phyloP scores from a whole-genome alignment of 768 basidiomycete species.

The Agrocybe praecox region DNA sequence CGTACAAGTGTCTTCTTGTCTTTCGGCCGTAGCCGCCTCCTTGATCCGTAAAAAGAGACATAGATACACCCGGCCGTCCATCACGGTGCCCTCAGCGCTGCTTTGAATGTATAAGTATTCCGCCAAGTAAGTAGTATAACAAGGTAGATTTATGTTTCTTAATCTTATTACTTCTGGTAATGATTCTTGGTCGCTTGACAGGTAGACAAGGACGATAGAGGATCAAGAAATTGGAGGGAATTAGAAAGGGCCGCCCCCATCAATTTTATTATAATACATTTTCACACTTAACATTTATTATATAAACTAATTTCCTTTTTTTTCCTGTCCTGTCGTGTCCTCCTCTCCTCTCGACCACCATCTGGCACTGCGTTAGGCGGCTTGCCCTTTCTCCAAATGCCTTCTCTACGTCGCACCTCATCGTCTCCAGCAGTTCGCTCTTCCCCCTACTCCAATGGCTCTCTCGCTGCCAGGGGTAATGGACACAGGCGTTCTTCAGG shows the following conservation, averaged over 20 bases:
- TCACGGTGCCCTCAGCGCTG: no score
- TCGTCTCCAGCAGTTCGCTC: conserved; percentile 72
- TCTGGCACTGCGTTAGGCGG: conserved; percentile 55
- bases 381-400: conserved; percentile 47
- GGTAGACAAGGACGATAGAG: conserved; percentile 20
- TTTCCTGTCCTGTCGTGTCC: conserved; percentile 36
- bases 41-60: conserved; percentile 36
- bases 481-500: conserved; percentile 67
- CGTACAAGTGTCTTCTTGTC: conserved; percentile 13
- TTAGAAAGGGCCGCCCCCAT: conserved; percentile 23
- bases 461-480: conserved; percentile 35
- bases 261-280: conserved; percentile 4
- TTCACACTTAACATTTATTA: conserved; percentile 37
- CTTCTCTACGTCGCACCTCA: conserved; percentile 78
- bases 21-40: conserved; percentile 27
- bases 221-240: conserved; percentile 17
- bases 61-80: conserved; percentile 8
- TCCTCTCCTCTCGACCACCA: conserved; percentile 26
- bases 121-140: conserved; percentile 10
- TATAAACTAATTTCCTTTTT: conserved; percentile 40
- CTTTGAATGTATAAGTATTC: conserved; percentile 9
- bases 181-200: conserved; percentile 16
- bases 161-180: conserved; percentile 9
- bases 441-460: conserved; percentile 60
- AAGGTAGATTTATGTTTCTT: conserved; percentile 15